These are phyloP conservation scores for Amphirosellinia nigrospora DNA, from an alignment of 495 filamentous ascomycete genomes.

Conservation along the genomic window DNA sequence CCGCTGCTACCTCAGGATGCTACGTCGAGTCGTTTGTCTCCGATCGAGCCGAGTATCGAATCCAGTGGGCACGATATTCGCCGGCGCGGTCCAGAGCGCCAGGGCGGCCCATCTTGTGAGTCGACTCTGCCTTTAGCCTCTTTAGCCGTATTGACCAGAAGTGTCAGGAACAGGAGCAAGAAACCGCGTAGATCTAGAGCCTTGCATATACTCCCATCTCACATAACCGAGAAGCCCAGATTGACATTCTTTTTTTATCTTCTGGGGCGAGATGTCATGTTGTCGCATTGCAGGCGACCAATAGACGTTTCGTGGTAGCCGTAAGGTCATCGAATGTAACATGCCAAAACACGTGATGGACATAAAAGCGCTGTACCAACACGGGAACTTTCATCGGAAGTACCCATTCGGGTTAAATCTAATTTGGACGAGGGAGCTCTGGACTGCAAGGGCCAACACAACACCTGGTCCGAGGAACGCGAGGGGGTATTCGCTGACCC, in stretches of 20 bases:
- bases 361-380: neutral
- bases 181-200: slow-evolving; percentile 26
- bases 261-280: slow-evolving; percentile 14
- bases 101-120: slow-evolving; percentile 24
- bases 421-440: slow-evolving; percentile 16
- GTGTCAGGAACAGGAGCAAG: slow-evolving; percentile 29
- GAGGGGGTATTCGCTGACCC: neutral
- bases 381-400: slow-evolving; percentile 16
- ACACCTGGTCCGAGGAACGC: slow-evolving; percentile 19
- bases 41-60: slow-evolving; percentile 6
- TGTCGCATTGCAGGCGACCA: slow-evolving; percentile 17
- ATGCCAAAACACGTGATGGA: slow-evolving; percentile 9
- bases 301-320: neutral
- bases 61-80: neutral
- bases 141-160: slow-evolving; percentile 38
- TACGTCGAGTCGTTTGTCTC: slow-evolving; percentile 22
- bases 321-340: slow-evolving; percentile 6
- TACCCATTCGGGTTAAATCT: slow-evolving; percentile 11
- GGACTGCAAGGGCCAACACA: slow-evolving; percentile 2
- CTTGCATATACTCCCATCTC: slow-evolving; percentile 16
- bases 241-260: slow-evolving; percentile 21
- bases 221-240: slow-evolving; percentile 20
- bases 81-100: slow-evolving; percentile 21
- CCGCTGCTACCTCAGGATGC: slow-evolving; percentile 16
- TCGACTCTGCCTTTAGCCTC: slow-evolving; percentile 38